Evolutionary conservation across 306 rosid genomes (phyloP).

Genomic region (Trifolium pratense): DNA sequence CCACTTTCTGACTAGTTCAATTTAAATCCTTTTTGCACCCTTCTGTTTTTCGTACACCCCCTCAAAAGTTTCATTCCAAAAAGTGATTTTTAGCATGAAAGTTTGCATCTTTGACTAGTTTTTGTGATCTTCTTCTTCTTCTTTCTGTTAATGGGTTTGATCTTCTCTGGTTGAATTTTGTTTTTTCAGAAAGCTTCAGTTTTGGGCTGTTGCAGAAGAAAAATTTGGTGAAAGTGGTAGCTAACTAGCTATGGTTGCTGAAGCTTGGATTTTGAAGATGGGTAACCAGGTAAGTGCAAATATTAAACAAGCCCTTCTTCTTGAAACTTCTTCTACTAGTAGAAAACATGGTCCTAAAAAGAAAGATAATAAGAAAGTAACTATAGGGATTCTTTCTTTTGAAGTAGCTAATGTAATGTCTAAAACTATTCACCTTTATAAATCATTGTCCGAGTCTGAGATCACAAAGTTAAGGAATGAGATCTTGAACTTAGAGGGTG

Average conservation of each 20-base stretch:
- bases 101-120: slow-evolving; percentile 38
- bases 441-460: slow-evolving; percentile 74
- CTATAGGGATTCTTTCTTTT: slow-evolving; percentile 85
- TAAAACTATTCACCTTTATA: slow-evolving; percentile 77
- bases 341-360: slow-evolving; percentile 48
- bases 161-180: slow-evolving; percentile 24
- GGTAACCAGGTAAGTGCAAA: slow-evolving; percentile 91
- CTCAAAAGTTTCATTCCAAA: slow-evolving; percentile 26
- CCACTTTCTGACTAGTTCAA: background rate
- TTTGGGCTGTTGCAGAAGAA: slow-evolving; percentile 23
- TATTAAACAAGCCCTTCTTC: slow-evolving; percentile 79
- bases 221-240: slow-evolving; percentile 45
- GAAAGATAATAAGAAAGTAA: slow-evolving; percentile 42
- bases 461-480: slow-evolving; percentile 76
- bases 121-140: slow-evolving; percentile 11
- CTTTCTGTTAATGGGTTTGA: slow-evolving; percentile 21
- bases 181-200: slow-evolving; percentile 7
- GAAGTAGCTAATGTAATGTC: slow-evolving; percentile 95
- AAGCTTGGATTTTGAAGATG: slow-evolving; percentile 94
- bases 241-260: slow-evolving; percentile 71
- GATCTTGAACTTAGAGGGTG: slow-evolving; percentile 80
- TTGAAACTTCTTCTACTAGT: slow-evolving; percentile 65
- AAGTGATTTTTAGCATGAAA: slow-evolving; percentile 13
- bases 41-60: slow-evolving; percentile 27
- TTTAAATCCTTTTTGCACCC: slow-evolving; percentile 14